Conservation (phyloP, 2,329 filamentous ascomycete genomes). For the Penicillium sp. region DNA sequence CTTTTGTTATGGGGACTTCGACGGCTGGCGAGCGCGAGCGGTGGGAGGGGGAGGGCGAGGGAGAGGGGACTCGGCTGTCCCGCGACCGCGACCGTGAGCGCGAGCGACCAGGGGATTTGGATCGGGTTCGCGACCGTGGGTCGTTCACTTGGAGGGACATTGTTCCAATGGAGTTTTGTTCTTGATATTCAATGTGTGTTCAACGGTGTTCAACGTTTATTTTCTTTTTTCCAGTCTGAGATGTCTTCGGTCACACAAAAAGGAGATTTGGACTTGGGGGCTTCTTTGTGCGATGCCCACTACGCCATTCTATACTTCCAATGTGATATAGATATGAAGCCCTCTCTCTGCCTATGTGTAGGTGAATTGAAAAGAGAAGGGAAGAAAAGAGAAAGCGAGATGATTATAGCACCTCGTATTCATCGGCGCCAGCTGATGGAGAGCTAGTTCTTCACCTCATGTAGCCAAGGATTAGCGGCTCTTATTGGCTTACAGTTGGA, state of each 20-base stretch:
- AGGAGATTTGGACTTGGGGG: neutral
- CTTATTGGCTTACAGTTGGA: slow-evolving; percentile 2
- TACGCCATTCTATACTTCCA: neutral
- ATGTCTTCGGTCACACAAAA: neutral
- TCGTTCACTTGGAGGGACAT: slow-evolving; percentile 42
- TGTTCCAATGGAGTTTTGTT: slow-evolving; percentile 9
- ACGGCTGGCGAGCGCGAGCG: slow-evolving; percentile 27
- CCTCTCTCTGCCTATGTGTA: neutral
- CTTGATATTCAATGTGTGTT: neutral
- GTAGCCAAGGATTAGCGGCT: slow-evolving; percentile 1
- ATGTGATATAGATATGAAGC: neutral
- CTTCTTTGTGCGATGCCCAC: neutral
- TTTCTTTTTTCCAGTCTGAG: neutral
- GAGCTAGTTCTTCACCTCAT: slow-evolving; percentile 1
- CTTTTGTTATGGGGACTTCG: slow-evolving; percentile 10
- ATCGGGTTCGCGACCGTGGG: slow-evolving; percentile 44
- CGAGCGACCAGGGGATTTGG: slow-evolving; percentile 46
- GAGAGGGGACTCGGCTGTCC: slow-evolving; percentile 36
- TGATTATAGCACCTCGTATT: neutral
- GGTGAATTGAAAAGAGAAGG: neutral
- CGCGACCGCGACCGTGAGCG: slow-evolving; percentile 46
- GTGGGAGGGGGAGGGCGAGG: slow-evolving; percentile 21
- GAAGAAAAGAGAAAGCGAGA: neutral
- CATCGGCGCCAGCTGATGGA: neutral
- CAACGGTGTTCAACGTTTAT: neutral